phyloP scores from a whole-genome alignment of 140 eudicot species.

The Oenanthe javanica region DNA sequence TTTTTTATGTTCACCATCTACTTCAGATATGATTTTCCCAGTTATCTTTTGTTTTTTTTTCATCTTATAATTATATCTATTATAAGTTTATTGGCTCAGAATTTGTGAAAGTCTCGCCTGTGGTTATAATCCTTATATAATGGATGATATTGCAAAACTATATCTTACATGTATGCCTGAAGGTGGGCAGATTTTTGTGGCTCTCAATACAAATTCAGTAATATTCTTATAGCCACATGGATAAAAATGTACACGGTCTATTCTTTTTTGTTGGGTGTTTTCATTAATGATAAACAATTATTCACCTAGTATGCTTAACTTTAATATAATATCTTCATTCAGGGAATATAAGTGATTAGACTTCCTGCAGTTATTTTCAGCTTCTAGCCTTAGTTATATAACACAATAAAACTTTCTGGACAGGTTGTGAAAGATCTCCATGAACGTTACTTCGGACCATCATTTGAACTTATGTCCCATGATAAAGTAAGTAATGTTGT shows the following conservation, averaged over 20 bases:
- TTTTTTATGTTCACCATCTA: neutral
- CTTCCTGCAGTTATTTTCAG: neutral
- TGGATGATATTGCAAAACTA: neutral
- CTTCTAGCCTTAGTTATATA: neutral
- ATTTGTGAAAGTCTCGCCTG: neutral
- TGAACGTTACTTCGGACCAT: constrained; percentile 83
- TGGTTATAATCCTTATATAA: neutral
- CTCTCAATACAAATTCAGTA: neutral
- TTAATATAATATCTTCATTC: neutral
- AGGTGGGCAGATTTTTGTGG: neutral
- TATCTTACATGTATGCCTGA: neutral
- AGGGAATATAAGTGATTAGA: neutral
- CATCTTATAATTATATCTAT: neutral
- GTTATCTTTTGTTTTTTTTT: neutral
- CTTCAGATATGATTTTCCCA: neutral
- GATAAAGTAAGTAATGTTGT: constrained; percentile 60
- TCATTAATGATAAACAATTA: neutral
- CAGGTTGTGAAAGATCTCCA: constrained; percentile 66
- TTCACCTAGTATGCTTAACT: neutral
- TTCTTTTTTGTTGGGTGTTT: neutral
- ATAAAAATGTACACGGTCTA: neutral
- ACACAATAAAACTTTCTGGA: neutral
- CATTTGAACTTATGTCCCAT: constrained; percentile 79
- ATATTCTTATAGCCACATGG: neutral
- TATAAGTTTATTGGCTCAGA: neutral